Conservation (phyloP, 148 eudicot genomes). For the Vaccinium myrtillus region DNA sequence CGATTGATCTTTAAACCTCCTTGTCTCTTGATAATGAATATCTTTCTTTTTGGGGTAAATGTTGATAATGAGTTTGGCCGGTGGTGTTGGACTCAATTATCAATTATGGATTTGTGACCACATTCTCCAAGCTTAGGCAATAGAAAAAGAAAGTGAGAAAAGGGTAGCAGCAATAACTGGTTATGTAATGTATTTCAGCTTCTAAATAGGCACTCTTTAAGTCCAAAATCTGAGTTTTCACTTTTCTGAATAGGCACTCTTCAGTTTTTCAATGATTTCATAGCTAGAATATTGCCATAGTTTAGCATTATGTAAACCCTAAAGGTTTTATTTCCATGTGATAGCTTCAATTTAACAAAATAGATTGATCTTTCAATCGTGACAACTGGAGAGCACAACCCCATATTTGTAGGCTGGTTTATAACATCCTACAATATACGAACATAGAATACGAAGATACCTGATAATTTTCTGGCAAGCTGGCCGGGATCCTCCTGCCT, state of each 20-base stretch:
- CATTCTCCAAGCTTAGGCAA: not conserved
- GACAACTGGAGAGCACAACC: not conserved
- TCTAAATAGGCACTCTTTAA: not conserved
- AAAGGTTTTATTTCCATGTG: not conserved
- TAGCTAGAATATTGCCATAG: not conserved
- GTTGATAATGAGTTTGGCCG: not conserved
- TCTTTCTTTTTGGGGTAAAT: too few relatives aligned
- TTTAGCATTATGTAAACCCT: not conserved
- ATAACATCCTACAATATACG: not conserved
- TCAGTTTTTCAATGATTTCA: not conserved
- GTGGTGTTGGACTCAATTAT: not conserved
- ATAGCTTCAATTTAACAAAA: not conserved
- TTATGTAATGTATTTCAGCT: not conserved
- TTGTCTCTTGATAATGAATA: not conserved
- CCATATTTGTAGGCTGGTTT: not conserved
- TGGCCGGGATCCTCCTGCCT: not conserved
- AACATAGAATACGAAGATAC: conserved; percentile 7
- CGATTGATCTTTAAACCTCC: not conserved
- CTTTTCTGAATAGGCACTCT: not conserved
- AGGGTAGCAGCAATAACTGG: not conserved
- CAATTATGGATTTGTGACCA: not conserved
- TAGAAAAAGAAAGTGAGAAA: not conserved
- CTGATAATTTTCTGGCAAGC: conserved; percentile 12
- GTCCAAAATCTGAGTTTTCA: conserved; percentile 2
- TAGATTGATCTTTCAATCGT: not conserved